These are phyloP conservation scores for Emergomyces africanus DNA, from an alignment of 2,329 filamentous ascomycete species.

Conservation along the genomic window DNA sequence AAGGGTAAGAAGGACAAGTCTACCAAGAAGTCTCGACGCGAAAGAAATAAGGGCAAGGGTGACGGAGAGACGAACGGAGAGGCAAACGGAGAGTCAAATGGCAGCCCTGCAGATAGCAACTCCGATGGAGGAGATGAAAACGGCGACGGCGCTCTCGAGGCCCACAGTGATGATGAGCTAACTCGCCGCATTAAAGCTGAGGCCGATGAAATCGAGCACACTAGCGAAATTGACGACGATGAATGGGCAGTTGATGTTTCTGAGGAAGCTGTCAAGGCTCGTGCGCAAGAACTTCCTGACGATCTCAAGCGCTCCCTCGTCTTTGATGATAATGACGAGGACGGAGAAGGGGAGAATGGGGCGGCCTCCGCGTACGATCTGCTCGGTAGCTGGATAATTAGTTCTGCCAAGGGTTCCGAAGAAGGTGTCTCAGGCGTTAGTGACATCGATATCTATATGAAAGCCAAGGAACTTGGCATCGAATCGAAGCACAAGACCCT, in stretches of 20 bases:
- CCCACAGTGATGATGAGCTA: constrained; percentile 82
- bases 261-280: constrained; percentile 86
- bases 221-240: constrained; percentile 63
- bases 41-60: constrained; percentile 64
- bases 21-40: constrained; percentile 69
- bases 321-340: constrained; percentile 66
- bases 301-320: constrained; percentile 90
- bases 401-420: constrained; percentile 54
- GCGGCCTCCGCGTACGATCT: constrained; percentile 72
- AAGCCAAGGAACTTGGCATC: constrained; percentile 92
- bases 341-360: constrained; percentile 66
- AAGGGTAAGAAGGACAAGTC: constrained; percentile 95
- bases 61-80: constrained; percentile 43
- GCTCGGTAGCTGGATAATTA: constrained; percentile 83
- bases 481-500: constrained; percentile 90
- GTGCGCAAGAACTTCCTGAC: constrained; percentile 81
- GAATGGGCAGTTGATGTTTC: constrained; percentile 97
- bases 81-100: constrained; percentile 42
- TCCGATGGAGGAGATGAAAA: constrained; percentile 51
- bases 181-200: constrained; percentile 59
- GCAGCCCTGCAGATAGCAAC: constrained; percentile 54
- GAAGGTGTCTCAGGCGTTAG: constrained; percentile 67
- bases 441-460: constrained; percentile 85
- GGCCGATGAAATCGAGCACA: constrained; percentile 59
- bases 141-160: constrained; percentile 54